phyloP scores from a whole-genome alignment of 805 yeast genomes.

The Candida takata region DNA sequence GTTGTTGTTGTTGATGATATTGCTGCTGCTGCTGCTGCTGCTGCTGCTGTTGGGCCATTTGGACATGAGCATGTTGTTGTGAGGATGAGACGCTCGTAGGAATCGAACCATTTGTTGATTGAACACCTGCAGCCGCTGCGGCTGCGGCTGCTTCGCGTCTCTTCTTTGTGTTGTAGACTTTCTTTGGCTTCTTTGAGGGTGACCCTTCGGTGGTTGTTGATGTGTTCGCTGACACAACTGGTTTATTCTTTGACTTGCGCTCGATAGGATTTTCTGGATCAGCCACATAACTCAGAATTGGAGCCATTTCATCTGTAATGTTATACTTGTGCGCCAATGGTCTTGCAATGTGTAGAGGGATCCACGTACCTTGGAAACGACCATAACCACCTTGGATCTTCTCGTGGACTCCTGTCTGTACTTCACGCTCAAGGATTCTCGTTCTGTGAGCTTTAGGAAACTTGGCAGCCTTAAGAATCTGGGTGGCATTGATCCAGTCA shows the following conservation, averaged over 20 bases:
- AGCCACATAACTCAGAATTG: constrained; percentile 47
- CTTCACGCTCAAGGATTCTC: constrained; percentile 67
- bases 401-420: constrained; percentile 60
- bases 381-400: constrained; percentile 86
- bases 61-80: no score
- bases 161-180: constrained; percentile 18
- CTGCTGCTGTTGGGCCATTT: constrained; percentile 3
- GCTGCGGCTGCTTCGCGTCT: constrained; percentile 23
- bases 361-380: constrained; percentile 82
- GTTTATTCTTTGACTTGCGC: constrained; percentile 28
- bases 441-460: constrained; percentile 77
- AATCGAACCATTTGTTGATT: not conserved
- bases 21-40: constrained; percentile 9
- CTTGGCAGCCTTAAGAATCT: constrained; percentile 69
- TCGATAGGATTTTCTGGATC: constrained; percentile 39
- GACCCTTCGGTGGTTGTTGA: constrained; percentile 6
- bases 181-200: constrained; percentile 19
- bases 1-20: no score
- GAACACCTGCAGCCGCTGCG: constrained; percentile 8
- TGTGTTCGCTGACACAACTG: constrained; percentile 4
- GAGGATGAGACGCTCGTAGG: no score
- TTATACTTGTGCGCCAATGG: constrained; percentile 47
- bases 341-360: constrained; percentile 61
- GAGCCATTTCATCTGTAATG: constrained; percentile 43
- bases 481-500: constrained; percentile 91